phyloP scores from a whole-genome alignment of 179 eudicot species.

The Silene noctiflora region DNA sequence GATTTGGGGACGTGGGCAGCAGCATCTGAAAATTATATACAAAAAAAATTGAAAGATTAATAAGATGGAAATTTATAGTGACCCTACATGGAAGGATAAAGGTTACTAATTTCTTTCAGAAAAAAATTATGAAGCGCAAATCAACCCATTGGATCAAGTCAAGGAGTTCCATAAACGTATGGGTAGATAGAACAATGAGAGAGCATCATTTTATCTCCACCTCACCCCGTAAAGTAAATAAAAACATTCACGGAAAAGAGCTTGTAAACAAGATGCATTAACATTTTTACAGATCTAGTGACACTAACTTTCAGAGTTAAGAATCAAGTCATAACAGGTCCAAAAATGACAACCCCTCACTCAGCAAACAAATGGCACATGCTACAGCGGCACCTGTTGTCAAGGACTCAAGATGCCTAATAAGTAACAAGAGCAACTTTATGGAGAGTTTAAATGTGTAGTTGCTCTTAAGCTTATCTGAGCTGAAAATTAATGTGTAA shows the following conservation, averaged over 20 bases:
- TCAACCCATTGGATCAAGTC: background rate
- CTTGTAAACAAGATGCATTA: background rate
- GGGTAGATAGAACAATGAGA: background rate
- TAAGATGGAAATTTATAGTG: background rate
- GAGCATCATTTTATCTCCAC: background rate
- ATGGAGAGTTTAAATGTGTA: too few relatives aligned
- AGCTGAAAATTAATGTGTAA: background rate
- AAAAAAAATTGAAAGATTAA: background rate
- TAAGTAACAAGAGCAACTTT: background rate
- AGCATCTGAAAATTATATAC: constrained; percentile 19
- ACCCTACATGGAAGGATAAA: background rate
- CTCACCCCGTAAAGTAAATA: constrained; percentile 2
- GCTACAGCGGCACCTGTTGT: background rate
- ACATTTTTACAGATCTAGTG: background rate
- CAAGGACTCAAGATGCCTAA: background rate
- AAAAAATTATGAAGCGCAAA: constrained; percentile 1
- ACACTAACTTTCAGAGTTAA: background rate
- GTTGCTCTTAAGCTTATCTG: background rate
- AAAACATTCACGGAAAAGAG: background rate
- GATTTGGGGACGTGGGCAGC: constrained; percentile 26
- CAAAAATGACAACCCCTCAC: background rate
- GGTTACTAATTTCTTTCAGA: background rate
- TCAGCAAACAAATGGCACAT: background rate
- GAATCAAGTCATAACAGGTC: background rate
- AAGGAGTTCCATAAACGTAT: background rate